A percentile compares a stretch with the other conserved stretches of the same genome.
phyloP scores from a whole-genome alignment of 192 early-diverging fungal genomes.

The Lobulomyces angularis region DNA sequence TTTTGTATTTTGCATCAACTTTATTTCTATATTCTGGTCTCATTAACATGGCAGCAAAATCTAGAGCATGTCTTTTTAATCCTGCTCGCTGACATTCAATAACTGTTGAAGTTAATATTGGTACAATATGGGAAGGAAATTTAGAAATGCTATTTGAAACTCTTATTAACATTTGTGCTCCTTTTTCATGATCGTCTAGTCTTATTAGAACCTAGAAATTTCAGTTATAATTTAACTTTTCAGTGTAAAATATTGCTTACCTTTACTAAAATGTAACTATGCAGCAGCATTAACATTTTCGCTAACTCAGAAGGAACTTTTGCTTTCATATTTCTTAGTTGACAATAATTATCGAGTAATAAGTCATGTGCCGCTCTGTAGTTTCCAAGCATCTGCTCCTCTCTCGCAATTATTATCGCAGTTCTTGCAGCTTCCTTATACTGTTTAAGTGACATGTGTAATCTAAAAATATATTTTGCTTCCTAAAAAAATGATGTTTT shows the following conservation, averaged over 20 bases:
- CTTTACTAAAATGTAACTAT: constrained; percentile 50
- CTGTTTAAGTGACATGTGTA: constrained; percentile 44
- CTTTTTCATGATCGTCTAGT: constrained; percentile 31
- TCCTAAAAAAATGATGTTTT: too few species aligned
- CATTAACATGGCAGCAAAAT: constrained; percentile 45
- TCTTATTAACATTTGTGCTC: constrained; percentile 41
- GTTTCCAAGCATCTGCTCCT: constrained; percentile 41
- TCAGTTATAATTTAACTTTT: constrained; percentile 2
- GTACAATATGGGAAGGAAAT: constrained; percentile 41
- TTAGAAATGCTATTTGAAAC: constrained; percentile 40
- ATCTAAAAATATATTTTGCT: constrained; percentile 48
- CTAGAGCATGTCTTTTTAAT: constrained; percentile 34
- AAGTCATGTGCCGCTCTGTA: constrained; percentile 41
- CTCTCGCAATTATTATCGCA: constrained; percentile 43
- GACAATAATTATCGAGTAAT: constrained; percentile 35
- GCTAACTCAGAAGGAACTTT: constrained; percentile 37
- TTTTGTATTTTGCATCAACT: constrained; percentile 42
- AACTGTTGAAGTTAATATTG: constrained; percentile 49
- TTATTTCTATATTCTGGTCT: constrained; percentile 42
- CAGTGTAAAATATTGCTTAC: constrained; percentile 8
- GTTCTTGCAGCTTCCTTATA: constrained; percentile 40
- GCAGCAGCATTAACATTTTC: constrained; percentile 42
- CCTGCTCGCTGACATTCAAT: constrained; percentile 43
- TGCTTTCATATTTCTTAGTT: constrained; percentile 22
- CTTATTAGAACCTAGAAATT: constrained; percentile 23